phyloP scores from a whole-genome alignment of 306 rosid genomes.

The Begonia peltatifolia region DNA sequence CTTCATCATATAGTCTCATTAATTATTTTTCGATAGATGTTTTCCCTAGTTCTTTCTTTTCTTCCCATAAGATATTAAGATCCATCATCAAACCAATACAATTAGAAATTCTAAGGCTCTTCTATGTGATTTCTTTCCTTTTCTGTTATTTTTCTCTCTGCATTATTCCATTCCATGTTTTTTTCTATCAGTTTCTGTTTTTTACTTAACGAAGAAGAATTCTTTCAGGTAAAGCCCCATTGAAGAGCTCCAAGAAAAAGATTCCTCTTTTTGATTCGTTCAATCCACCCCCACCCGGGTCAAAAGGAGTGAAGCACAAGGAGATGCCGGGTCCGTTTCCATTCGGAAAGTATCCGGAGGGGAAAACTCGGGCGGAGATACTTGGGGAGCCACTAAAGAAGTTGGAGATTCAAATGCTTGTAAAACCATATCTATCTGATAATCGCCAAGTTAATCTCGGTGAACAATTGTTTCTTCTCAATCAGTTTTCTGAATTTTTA shows the following conservation, averaged over 20 bases:
- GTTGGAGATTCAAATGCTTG: constrained; percentile 69
- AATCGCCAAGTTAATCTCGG: constrained; percentile 95
- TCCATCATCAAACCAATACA: too few species aligned
- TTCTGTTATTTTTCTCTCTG: too few species aligned
- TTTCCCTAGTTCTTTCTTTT: too few species aligned
- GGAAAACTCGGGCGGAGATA: constrained; percentile 53
- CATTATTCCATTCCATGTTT: too few species aligned
- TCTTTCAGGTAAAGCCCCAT: constrained; percentile 54
- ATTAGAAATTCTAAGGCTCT: too few species aligned
- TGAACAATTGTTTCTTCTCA: constrained; percentile 13
- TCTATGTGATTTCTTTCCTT: too few species aligned
- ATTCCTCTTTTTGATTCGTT: constrained; percentile 57
- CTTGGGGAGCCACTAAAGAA: constrained; percentile 71
- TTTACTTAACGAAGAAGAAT: too few species aligned
- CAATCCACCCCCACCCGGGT: constrained; percentile 33
- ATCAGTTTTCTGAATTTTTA: not conserved
- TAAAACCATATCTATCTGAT: constrained; percentile 36
- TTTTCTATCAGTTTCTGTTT: too few species aligned
- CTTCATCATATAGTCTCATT: too few species aligned
- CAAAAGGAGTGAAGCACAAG: constrained; percentile 40
- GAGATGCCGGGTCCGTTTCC: constrained; percentile 63
- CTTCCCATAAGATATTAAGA: too few species aligned
- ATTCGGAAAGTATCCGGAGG: constrained; percentile 36
- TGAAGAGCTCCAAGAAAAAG: constrained; percentile 76
- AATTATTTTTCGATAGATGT: too few species aligned